A percentile compares a stretch with the other conserved stretches of the same genome.
These are phyloP conservation scores for Wallacemonas sp. DNA, from an alignment of 208 protist genomes.

Conservation along the genomic window DNA sequence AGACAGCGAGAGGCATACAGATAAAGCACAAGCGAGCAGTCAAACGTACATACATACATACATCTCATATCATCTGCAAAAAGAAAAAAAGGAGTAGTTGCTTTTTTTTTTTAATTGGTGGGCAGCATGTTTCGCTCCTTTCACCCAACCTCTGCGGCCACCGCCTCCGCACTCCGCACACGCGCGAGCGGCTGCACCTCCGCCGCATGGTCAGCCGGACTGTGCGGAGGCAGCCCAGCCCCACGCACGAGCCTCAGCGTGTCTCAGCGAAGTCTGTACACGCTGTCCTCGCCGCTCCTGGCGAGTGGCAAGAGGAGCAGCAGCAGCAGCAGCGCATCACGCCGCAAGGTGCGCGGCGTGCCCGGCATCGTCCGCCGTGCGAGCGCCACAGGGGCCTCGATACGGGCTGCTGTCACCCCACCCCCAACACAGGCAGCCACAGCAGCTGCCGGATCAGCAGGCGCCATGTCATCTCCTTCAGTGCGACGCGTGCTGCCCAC, in stretches of 20 bases:
- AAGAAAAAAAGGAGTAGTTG: too few relatives aligned
- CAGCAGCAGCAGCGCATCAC: not conserved
- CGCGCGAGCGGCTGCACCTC: not conserved
- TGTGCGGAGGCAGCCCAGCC: not conserved
- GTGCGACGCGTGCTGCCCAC: too few relatives aligned
- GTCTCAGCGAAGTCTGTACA: not conserved
- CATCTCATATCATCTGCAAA: too few relatives aligned
- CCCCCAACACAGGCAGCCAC: not conserved
- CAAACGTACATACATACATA: too few relatives aligned
- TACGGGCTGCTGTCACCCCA: not conserved
- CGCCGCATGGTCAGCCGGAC: not conserved
- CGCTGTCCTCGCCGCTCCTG: not conserved
- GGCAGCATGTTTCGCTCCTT: constrained; percentile 19
- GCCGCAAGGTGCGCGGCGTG: not conserved
- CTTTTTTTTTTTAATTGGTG: too few relatives aligned
- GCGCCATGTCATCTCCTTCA: too few relatives aligned
- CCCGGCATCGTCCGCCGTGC: constrained; percentile 2
- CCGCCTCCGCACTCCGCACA: not conserved
- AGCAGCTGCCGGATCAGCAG: constrained; percentile 2
- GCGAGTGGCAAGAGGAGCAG: constrained; percentile 2
- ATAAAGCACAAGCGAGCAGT: too few relatives aligned
- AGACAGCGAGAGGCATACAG: too few relatives aligned
- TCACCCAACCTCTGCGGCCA: not conserved
- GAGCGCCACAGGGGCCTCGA: not conserved
- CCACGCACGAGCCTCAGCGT: not conserved